phyloP scores from a whole-genome alignment of 495 filamentous ascomycete species.

The Penicillium psychrofluorescens region DNA sequence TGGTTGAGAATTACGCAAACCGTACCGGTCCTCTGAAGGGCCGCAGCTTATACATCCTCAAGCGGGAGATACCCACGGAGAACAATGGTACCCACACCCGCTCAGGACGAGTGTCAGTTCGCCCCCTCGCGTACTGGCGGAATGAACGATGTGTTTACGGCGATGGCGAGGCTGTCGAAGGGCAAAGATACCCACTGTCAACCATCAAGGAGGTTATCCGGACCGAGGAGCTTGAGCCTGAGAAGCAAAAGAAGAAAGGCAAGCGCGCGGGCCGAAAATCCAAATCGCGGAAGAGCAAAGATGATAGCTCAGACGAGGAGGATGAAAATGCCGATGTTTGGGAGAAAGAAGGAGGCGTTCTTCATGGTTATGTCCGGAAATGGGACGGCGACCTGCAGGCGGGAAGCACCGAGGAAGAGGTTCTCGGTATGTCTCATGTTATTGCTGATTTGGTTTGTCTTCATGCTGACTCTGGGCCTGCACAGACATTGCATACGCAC shows the following conservation, averaged over 20 bases:
- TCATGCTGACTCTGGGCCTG: slow-evolving; percentile 6
- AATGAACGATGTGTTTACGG: slow-evolving; percentile 72
- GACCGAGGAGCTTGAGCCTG: slow-evolving; percentile 51
- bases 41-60: slow-evolving; percentile 63
- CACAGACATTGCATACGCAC: slow-evolving; percentile 68
- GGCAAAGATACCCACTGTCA: slow-evolving; percentile 50
- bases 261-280: slow-evolving; percentile 29
- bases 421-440: slow-evolving; percentile 35
- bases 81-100: slow-evolving; percentile 42
- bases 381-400: slow-evolving; percentile 49
- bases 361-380: slow-evolving; percentile 48
- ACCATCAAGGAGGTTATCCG: slow-evolving; percentile 70
- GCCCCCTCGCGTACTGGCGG: slow-evolving; percentile 81
- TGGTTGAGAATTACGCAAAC: slow-evolving; percentile 36
- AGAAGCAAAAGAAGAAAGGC: slow-evolving; percentile 22
- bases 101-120: slow-evolving; percentile 52
- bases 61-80: slow-evolving; percentile 56
- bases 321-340: slow-evolving; percentile 50
- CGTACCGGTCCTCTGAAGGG: slow-evolving; percentile 40
- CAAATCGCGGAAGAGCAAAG: slow-evolving; percentile 27
- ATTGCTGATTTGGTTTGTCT: not conserved
- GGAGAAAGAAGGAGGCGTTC: slow-evolving; percentile 52
- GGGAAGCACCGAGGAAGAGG: slow-evolving; percentile 49
- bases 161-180: slow-evolving; percentile 44
- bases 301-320: slow-evolving; percentile 37